Evolutionary conservation across 495 filamentous ascomycete genomes (phyloP), one percentile per base, ranked within the genome.

Genomic region (Parachaetomium inaequale): DNA sequence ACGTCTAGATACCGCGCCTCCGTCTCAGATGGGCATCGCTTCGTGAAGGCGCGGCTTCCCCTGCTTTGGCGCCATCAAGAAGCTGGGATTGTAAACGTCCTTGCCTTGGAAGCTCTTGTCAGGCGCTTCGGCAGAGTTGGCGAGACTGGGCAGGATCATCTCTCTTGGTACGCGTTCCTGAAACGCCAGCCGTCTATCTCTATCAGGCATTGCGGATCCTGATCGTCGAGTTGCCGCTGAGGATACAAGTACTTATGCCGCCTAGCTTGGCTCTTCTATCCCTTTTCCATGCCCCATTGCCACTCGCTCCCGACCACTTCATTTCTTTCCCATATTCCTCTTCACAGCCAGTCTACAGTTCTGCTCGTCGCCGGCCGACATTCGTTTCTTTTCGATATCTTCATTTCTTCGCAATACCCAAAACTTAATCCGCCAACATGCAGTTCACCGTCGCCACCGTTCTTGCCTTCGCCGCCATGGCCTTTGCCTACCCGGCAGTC

Each of bases 391-490:
- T 49, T 49, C 58, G 47, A 23, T 43, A 50, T 65, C 29, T 63
- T 63, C 54, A 64, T 43, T 47, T 66, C 40, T 45, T 53, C 58
- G 62, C 63, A 67, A 56, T 21, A 17, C 42, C 42, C 25, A 7
- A 40, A 23, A 38, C n/a, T 32, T 45, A 36, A 61, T 47, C 66
- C 67, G 70, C 72, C 76, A 82, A 74, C 63, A 84, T 84, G 81
- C 79, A 84, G 78, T 78, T 78, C 75, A 73, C 75, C 29, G 26
- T 75, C 59, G 67, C 78, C 64, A 62, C 74, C 67, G 55, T 82
- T 62, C 61, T 82, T 70, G 72, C 79, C 55, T 69, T 82, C 60
- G 75, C 77, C 69, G 69, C 79, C 67, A 55, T 78, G 68, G 78
- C 76, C 64, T 64, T 78, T 68, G 80, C 77, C 53, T 70, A 69